Conservation (phyloP, 345 rosid genomes). For the Salix brachista region DNA sequence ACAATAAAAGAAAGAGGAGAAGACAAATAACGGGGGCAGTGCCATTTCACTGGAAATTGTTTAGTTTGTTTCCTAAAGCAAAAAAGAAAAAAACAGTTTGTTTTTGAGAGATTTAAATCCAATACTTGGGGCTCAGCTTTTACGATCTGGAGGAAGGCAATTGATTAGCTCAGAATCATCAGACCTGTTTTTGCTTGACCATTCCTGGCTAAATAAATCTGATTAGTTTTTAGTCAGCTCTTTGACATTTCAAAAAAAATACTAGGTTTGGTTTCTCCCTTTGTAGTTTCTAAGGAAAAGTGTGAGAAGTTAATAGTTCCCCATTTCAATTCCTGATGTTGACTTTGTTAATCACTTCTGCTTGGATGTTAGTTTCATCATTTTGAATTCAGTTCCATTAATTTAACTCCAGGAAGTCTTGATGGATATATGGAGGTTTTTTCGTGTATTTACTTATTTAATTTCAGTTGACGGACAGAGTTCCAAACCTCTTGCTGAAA, state of each 20-base stretch:
- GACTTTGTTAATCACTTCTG: not conserved
- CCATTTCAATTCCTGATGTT: not conserved
- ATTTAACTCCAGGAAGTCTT: not conserved
- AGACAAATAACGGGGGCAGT: not conserved
- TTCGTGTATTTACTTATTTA: not conserved
- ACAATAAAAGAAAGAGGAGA: not conserved
- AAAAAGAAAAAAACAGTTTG: not conserved
- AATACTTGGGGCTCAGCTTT: not conserved
- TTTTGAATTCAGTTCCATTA: not conserved
- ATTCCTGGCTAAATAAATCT: not conserved
- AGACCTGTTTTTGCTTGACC: not conserved
- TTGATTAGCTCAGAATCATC: not conserved
- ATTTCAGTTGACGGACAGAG: not conserved
- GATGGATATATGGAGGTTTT: not conserved
- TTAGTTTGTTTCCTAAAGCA: not conserved
- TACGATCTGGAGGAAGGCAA: not conserved
- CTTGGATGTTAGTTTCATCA: not conserved
- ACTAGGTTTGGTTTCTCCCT: not conserved
- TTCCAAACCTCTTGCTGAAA: slow-evolving; percentile 69
- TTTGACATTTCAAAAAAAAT: not conserved
- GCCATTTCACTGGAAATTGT: not conserved
- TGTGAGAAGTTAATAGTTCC: not conserved
- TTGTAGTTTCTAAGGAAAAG: not conserved
- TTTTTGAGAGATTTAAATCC: not conserved
- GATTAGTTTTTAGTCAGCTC: not conserved